Conservation (phyloP, 163 green algal species). For the Chlamydomonas reinhardtii region DNA sequence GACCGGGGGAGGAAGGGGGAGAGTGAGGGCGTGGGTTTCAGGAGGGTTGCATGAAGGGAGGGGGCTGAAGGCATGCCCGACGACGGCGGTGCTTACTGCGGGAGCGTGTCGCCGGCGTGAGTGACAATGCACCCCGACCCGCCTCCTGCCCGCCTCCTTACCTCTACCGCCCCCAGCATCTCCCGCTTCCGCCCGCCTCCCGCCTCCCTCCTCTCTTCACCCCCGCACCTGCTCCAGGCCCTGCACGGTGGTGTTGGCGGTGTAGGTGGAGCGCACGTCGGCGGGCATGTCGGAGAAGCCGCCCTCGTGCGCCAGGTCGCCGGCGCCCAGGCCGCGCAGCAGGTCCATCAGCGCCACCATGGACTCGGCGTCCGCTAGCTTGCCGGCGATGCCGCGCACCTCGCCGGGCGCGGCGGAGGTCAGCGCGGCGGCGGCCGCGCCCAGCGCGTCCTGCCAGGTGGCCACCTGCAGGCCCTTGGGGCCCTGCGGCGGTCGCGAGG, state of each 20-base stretch:
- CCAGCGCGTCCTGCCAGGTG: slow-evolving; percentile 90
- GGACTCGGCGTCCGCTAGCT: slow-evolving; percentile 95
- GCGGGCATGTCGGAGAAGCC: slow-evolving; percentile 70
- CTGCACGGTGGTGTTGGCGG: slow-evolving; percentile 93
- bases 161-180: no score
- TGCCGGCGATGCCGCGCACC: slow-evolving; percentile 92
- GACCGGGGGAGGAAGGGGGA: no score
- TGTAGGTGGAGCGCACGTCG: slow-evolving; percentile 83
- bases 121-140: no score
- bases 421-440: slow-evolving; percentile 66
- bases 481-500: slow-evolving; percentile 40
- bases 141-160: no score
- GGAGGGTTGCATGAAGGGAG: background rate
- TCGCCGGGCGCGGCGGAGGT: slow-evolving; percentile 67
- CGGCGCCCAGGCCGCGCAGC: slow-evolving; percentile 88
- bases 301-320: slow-evolving; percentile 83
- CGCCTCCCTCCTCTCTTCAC: background rate
- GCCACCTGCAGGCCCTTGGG: slow-evolving; percentile 60
- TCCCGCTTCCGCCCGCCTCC: no score
- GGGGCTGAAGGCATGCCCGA: no score
- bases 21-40: no score
- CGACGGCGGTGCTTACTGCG: no score
- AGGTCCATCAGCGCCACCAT: slow-evolving; percentile 96
- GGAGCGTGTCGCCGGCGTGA: no score
- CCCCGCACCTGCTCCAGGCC: slow-evolving; percentile 79